Evolutionary conservation across 805 yeast genomes (phyloP), one percentile per base, ranked within the genome.

Genomic region (Debaryomyces tyrocola): DNA sequence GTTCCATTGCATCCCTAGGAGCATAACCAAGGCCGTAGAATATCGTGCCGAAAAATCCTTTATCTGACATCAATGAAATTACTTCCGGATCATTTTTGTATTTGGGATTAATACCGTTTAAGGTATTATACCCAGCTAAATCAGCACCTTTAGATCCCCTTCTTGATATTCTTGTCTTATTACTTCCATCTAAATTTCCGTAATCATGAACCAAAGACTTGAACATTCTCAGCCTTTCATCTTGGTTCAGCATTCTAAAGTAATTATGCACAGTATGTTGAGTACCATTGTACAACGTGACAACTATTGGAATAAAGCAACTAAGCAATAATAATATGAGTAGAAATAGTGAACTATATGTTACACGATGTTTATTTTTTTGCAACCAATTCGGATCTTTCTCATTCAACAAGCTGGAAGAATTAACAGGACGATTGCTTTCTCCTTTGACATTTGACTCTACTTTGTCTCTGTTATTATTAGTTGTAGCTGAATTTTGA

Each of bases 1-100:
- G 87, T 40, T 66, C 75, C 56, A 71, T 70, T 1, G 78, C 80
- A 40, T 73, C 67, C 47, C 63, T 60, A 0, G 90, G 90, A 3
- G 86, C 74, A 59, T 85, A 85, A 17, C 79, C 78, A 14, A 85
- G 49, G 0, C 90, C 89, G 52, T 77, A 70, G 49, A 84, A 80
- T 2, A 70, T 40, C 17, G 53, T 44, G 20, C 48, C 66, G 27
- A 39, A 69, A 65, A 28, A 73, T 55, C 12, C 54, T 40, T 12
- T 58, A 51, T 39, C 41, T 18, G 69, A 58, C 77, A 78, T 67
- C n/a, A 77, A 50, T 0, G 54, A 44, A 18, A 57, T 46, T 0
- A 78, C 55, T 44, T 74, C 76, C 2, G 46, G 37, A 42, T 73
- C 76, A 1, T 55, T 50, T 21, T 59, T 60, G 44, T 65, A 76